Evolutionary conservation across 2,329 filamentous ascomycete species (phyloP).

Genomic region (Aspergillus novoparasiticus): DNA sequence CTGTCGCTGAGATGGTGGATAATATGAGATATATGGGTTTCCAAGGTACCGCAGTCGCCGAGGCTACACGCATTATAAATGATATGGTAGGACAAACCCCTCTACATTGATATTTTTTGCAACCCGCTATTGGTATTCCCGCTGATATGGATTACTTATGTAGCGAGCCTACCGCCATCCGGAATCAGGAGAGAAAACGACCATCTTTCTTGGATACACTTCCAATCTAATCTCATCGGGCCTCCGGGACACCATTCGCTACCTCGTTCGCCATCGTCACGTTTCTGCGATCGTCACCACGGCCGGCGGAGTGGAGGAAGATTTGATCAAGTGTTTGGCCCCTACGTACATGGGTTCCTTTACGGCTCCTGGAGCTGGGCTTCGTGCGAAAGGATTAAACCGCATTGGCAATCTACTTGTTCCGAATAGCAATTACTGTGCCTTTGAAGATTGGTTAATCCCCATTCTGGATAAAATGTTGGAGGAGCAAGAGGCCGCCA

Average conservation of each 20-base stretch:
- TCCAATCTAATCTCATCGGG: slow-evolving; percentile 97
- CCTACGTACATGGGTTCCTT: slow-evolving; percentile 93
- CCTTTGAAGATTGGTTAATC: slow-evolving; percentile 96
- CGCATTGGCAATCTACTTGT: slow-evolving; percentile 95
- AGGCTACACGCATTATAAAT: slow-evolving; percentile 90
- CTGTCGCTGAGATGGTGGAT: slow-evolving; percentile 78
- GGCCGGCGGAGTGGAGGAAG: slow-evolving; percentile 92
- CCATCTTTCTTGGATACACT: slow-evolving; percentile 96
- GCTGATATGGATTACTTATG: slow-evolving; percentile 13
- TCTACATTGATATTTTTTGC: not conserved
- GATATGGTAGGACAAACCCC: slow-evolving; percentile 71
- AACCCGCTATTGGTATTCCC: not conserved
- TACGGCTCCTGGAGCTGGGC: slow-evolving; percentile 70
- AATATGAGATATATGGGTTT: slow-evolving; percentile 87
- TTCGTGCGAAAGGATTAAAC: slow-evolving; percentile 86
- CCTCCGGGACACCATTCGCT: slow-evolving; percentile 85
- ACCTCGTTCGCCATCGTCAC: slow-evolving; percentile 88
- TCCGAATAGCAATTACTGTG: slow-evolving; percentile 95
- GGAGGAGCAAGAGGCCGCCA: slow-evolving; percentile 84
- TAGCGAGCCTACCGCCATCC: slow-evolving; percentile 79
- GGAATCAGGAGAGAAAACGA: slow-evolving; percentile 76
- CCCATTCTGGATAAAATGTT: slow-evolving; percentile 95
- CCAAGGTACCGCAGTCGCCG: slow-evolving; percentile 77
- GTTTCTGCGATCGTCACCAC: slow-evolving; percentile 93
- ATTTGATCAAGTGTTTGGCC: slow-evolving; percentile 96